These are phyloP conservation scores for Mitragyna speciosa DNA, from an alignment of 257 asterid genomes.

Conservation along the genomic window DNA sequence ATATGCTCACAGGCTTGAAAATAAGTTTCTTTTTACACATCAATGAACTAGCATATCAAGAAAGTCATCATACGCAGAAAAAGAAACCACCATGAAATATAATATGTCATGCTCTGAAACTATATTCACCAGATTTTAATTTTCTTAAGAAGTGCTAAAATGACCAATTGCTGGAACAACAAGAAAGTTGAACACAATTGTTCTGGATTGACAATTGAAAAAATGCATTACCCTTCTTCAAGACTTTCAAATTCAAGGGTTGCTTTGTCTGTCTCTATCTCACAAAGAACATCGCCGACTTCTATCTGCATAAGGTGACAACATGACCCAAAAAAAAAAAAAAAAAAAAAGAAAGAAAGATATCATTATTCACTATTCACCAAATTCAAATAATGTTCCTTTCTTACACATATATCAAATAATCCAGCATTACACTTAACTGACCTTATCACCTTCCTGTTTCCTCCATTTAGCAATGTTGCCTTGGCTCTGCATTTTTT, in stretches of 20 bases:
- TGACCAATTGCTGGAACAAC: not conserved
- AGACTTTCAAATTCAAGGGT: conserved; percentile 93
- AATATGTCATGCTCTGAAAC: not conserved
- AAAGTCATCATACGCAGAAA: not conserved
- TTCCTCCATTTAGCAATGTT: conserved; percentile 83
- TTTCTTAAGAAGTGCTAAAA: not conserved
- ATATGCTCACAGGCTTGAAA: not conserved
- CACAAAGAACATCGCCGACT: conserved; percentile 94
- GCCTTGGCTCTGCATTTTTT: conserved; percentile 74
- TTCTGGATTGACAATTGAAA: conserved; percentile 4
- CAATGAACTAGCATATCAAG: conserved; percentile 5
- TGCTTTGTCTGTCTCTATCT: conserved; percentile 99
- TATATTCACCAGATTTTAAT: not conserved
- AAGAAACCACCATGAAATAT: not conserved
- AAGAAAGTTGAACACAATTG: conserved; percentile 3
- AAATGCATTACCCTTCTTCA: conserved; percentile 90
- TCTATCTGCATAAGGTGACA: conserved; percentile 67
- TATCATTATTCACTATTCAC: conserved; percentile 8
- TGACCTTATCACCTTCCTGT: conserved; percentile 97
- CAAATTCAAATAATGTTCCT: not conserved
- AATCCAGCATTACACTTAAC: conserved; percentile 22
- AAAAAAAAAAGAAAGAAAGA: conserved; percentile 1
- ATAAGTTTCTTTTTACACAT: not conserved
- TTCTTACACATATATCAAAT: conserved; percentile 14
- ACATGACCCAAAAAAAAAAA: conserved; percentile 10